phyloP scores from a whole-genome alignment of 1,284 basidiomycete genomes.

The Trichosporon sp. region DNA sequence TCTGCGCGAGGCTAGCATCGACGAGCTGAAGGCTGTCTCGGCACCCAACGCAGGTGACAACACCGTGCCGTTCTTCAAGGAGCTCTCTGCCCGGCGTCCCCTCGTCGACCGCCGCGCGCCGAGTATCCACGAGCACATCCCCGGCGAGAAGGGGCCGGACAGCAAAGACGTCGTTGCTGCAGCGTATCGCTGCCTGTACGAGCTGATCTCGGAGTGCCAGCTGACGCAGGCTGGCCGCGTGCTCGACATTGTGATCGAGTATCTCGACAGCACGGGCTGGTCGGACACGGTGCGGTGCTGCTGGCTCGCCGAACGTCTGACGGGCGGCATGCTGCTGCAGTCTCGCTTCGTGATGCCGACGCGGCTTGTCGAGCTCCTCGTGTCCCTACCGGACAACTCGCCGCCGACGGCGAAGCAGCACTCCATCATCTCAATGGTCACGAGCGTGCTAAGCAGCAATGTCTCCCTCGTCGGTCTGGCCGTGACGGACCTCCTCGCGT shows the following conservation, averaged over 20 bases:
- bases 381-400: slow-evolving; percentile 60
- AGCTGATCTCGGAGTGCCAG: slow-evolving; percentile 69
- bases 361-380: slow-evolving; percentile 72
- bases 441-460: slow-evolving; percentile 69
- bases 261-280: slow-evolving; percentile 65
- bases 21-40: slow-evolving; percentile 63
- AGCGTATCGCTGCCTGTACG: slow-evolving; percentile 65
- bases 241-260: slow-evolving; percentile 64
- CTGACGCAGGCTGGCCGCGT: slow-evolving; percentile 64
- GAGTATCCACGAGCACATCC: slow-evolving; percentile 77
- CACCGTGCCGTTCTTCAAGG: slow-evolving; percentile 64
- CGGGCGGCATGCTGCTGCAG: slow-evolving; percentile 83
- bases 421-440: slow-evolving; percentile 74
- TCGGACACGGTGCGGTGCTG: slow-evolving; percentile 64
- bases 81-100: slow-evolving; percentile 65
- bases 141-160: slow-evolving; percentile 79
- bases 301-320: slow-evolving; percentile 71
- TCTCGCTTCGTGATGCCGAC: slow-evolving; percentile 87
- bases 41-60: slow-evolving; percentile 47
- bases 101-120: slow-evolving; percentile 71
- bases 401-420: slow-evolving; percentile 57
- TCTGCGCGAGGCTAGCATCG: slow-evolving; percentile 60
- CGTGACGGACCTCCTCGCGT: slow-evolving; percentile 80
- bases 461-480: slow-evolving; percentile 82
- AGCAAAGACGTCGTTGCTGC: slow-evolving; percentile 67